phyloP scores from a whole-genome alignment of 495 filamentous ascomycete species.

The Articulospora tetracladia region DNA sequence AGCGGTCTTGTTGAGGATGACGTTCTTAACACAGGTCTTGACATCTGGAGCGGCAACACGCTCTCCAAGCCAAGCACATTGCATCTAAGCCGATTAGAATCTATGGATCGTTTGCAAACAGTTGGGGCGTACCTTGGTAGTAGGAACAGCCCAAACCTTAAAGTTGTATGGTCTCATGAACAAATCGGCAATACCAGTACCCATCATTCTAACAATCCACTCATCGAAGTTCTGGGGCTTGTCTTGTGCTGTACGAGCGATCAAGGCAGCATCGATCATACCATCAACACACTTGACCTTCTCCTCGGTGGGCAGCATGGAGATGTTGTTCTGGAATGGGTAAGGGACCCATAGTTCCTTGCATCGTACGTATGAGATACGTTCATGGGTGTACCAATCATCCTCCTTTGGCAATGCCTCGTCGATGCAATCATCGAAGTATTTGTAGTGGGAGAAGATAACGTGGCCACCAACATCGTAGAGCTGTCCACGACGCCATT shows the following conservation, averaged over 20 bases:
- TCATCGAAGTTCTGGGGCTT: slow-evolving; percentile 97
- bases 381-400: slow-evolving; percentile 97
- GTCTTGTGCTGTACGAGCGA: slow-evolving; percentile 75
- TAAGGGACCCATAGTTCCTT: slow-evolving; percentile 96
- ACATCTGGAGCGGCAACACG: slow-evolving; percentile 96
- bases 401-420: slow-evolving; percentile 90
- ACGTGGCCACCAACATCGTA: slow-evolving; percentile 99
- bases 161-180: slow-evolving; percentile 99
- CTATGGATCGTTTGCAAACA: background rate
- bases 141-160: slow-evolving; percentile 99
- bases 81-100: slow-evolving; percentile 65
- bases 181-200: slow-evolving; percentile 82
- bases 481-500: slow-evolving; percentile 52
- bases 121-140: slow-evolving; percentile 71
- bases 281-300: slow-evolving; percentile 94
- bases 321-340: slow-evolving; percentile 99
- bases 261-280: slow-evolving; percentile 92
- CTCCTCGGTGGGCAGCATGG: slow-evolving; percentile 95
- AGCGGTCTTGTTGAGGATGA: slow-evolving; percentile 92
- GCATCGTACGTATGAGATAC: slow-evolving; percentile 98
- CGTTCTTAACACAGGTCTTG: slow-evolving; percentile 92
- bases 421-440: slow-evolving; percentile 98
- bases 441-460: slow-evolving; percentile 99
- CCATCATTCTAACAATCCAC: slow-evolving; percentile 95
- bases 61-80: slow-evolving; percentile 98